Evolutionary conservation across 495 filamentous ascomycete species (phyloP).

Genomic region (Parachaetomium inaequale): DNA sequence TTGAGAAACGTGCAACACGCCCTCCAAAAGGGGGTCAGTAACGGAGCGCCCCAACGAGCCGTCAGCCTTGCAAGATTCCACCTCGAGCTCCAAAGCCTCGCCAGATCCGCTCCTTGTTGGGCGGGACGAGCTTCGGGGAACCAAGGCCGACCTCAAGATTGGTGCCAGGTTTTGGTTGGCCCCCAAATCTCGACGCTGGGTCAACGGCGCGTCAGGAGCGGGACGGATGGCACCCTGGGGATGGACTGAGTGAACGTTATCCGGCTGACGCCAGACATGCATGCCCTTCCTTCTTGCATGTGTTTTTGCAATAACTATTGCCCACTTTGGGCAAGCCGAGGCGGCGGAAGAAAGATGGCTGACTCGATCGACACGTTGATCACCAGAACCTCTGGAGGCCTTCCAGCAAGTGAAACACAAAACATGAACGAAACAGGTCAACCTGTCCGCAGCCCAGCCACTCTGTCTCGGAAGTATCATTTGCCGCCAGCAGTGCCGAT

Average conservation of each 20-base stretch:
- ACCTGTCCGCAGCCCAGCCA: not conserved
- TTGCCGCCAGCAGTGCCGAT: slow-evolving; percentile 4
- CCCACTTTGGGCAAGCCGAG: not conserved
- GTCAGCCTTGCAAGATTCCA: too few species aligned
- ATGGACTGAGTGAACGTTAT: too few species aligned
- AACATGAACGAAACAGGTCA: not conserved
- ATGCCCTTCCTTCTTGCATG: not conserved
- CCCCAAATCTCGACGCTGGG: not conserved
- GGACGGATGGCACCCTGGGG: not conserved
- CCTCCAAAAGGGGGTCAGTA: too few species aligned
- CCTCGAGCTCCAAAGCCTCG: too few species aligned
- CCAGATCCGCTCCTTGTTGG: too few species aligned
- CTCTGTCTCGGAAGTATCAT: slow-evolving; percentile 5
- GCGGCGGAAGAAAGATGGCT: not conserved
- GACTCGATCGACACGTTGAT: not conserved
- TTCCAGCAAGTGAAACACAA: not conserved
- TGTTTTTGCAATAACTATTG: not conserved
- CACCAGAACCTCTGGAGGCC: not conserved
- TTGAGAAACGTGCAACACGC: too few species aligned
- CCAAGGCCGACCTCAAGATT: not conserved
- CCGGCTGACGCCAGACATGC: not conserved
- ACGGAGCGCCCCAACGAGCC: too few species aligned
- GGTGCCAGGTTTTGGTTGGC: not conserved
- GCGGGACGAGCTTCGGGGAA: too few species aligned
- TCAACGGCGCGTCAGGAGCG: not conserved